These are phyloP conservation scores for Geranomyces variabilis DNA, from an alignment of 192 early-diverging fungal species.

Conservation along the genomic window DNA sequence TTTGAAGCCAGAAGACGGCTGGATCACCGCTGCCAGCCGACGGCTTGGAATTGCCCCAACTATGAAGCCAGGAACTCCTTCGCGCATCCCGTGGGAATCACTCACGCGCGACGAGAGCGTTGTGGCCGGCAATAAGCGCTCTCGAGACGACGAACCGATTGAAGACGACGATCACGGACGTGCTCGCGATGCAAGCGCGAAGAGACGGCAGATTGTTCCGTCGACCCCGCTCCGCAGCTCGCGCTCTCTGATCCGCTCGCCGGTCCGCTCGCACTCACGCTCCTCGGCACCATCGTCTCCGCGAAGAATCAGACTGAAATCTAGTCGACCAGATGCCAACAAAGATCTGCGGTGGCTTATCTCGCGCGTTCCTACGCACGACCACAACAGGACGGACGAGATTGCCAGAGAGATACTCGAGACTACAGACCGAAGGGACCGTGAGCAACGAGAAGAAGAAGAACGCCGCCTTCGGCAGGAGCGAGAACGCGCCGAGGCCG, in stretches of 20 bases:
- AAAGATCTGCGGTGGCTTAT: slow-evolving; percentile 24
- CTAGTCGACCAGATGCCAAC: slow-evolving; percentile 23
- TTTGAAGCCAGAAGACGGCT: slow-evolving; percentile 27
- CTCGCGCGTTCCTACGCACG: slow-evolving; percentile 15
- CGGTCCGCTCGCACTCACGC: neutral
- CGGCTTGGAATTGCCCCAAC: slow-evolving; percentile 13
- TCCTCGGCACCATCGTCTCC: neutral
- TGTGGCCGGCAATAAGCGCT: slow-evolving; percentile 27
- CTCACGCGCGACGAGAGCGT: slow-evolving; percentile 21
- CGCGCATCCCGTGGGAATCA: neutral
- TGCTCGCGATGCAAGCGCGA: neutral
- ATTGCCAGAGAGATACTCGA: slow-evolving; percentile 22
- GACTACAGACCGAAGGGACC: slow-evolving; percentile 10
- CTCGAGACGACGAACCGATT: slow-evolving; percentile 8
- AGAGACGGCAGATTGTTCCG: neutral
- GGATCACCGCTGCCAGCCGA: slow-evolving; percentile 24
- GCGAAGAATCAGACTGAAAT: slow-evolving; percentile 19
- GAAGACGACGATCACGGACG: slow-evolving; percentile 1
- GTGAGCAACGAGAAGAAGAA: slow-evolving; percentile 19
- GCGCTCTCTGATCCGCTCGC: neutral
- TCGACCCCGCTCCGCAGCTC: slow-evolving; percentile 1
- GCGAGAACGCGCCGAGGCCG: neutral
- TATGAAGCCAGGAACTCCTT: slow-evolving; percentile 7
- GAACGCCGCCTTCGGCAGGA: slow-evolving; percentile 3
- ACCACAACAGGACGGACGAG: slow-evolving; percentile 32